Evolutionary conservation across 176 grass and related monocot species (phyloP), one percentile per base, ranked within the genome.

Genomic region (Tillandsia leiboldiana): DNA sequence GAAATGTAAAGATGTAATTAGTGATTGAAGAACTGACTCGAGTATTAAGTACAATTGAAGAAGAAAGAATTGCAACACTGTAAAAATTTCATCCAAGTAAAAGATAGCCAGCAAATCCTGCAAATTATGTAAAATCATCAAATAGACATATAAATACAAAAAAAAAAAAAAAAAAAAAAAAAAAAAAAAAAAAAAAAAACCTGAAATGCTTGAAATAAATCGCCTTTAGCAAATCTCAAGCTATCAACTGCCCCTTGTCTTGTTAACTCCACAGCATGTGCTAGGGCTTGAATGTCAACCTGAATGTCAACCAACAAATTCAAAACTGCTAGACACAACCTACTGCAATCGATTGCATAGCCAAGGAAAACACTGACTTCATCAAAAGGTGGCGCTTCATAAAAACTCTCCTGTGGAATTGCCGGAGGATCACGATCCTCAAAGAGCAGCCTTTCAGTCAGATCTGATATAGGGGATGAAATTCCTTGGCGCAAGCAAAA

Each of bases 251-350:
- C 82, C 50, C 87, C 87, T 90, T 99, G 94, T 84, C 94, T 88
- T 80, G 94, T 99, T 78, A 99, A 82, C 77, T 90, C 84, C 56
- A 99, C 94, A 64, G 94, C 90, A 80, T 99, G 89, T 66, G 90
- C 90, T 69, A 99, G 82, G 69, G 87, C 89, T 93, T 99, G 94
- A 82, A 99, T 86, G 62, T 99, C 94, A 86, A 99, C 87, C 94
- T 99, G 76, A 82, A 73, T 74, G 52, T 65, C 66, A 64, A 50
- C 22, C 18, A 23, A n/a, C 14, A 73, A 86, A 67, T 72, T 72
- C 68, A 86, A 76, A 84, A 77, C 23, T 51, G 58, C 13, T 64
- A 49, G 51, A 75, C 5, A 75, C 26, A 78, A 48, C 18, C 48
- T 53, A 77, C 15, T 64, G 69, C 42, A 70, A 11, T 58, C 29